Conservation (phyloP, 2,329 filamentous ascomycete species). For the Bisporella sp. region DNA sequence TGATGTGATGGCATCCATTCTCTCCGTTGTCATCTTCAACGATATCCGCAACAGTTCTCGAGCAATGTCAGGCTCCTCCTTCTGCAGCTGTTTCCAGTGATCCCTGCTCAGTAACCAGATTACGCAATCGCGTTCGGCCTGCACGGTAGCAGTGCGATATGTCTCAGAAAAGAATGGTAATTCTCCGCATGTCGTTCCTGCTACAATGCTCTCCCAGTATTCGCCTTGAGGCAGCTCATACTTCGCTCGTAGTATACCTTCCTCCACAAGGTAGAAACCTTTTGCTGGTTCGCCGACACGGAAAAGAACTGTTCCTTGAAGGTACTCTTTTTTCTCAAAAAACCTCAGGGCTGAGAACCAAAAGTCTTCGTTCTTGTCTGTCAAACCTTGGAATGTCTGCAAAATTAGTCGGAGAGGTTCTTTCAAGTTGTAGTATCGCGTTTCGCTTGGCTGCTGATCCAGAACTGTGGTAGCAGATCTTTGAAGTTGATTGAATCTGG, state of each 20-base stretch:
- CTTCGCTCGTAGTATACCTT: conserved; percentile 81
- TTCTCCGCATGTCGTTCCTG: conserved; percentile 92
- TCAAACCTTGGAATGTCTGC: conserved; percentile 89
- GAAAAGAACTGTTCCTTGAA: conserved; percentile 69
- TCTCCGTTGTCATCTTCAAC: conserved; percentile 89
- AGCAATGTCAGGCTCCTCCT: conserved; percentile 67
- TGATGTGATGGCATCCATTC: conserved; percentile 68
- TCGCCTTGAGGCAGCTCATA: conserved; percentile 86
- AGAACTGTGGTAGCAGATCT: conserved; percentile 73
- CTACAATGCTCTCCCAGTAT: conserved; percentile 86
- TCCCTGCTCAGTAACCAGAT: conserved; percentile 73
- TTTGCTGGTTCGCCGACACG: conserved; percentile 67
- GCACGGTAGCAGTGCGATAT: conserved; percentile 75
- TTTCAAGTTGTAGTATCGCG: conserved; percentile 76
- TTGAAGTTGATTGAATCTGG: conserved; percentile 69
- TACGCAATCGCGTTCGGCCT: conserved; percentile 73
- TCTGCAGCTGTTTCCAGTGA: conserved; percentile 67
- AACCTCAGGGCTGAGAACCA: conserved; percentile 78
- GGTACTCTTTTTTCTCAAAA: conserved; percentile 63
- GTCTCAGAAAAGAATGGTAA: conserved; percentile 95
- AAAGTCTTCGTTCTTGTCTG: conserved; percentile 83
- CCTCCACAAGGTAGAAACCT: conserved; percentile 86
- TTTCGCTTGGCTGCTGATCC: conserved; percentile 51
- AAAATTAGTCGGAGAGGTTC: conserved; percentile 88
- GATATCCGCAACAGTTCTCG: conserved; percentile 78